Base-by-base conservation (phyloP, 208 protist genomes). In the Leishmania lainsoni region DNA sequence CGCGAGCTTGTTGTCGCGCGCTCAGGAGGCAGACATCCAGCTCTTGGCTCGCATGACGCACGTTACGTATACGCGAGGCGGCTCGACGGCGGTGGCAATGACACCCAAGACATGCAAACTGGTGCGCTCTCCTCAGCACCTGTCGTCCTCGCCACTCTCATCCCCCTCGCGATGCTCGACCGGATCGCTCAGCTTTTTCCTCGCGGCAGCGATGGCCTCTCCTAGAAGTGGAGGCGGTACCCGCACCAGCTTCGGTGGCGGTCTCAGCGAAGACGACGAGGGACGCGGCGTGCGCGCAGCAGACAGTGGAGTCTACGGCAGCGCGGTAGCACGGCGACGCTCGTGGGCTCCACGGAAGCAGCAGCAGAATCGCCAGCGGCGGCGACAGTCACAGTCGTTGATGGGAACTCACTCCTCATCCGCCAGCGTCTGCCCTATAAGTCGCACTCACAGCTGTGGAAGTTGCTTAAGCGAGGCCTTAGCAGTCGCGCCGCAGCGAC, bases 271-370 rank as follows among this genome's bases (percentile, higher is more conserved):
- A 10, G 76, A 79, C 61, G 61, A 74, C 32, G 71, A 39, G 3
- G 81, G 66, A 14, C 66, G 42, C 6, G 8, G 69, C 48, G 58
- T 29, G 39, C 68, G 70, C 9, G 42, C 39, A 2, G 16, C 29
- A 17, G 63, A 76, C n/a, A 85, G 81, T 35, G 76, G 71, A 16
- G 66, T 85, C 6, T 85, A 85, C 81, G 81, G 81, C 61, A 78
- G 72, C 51, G 81, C 76, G 20, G 58, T 85, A 48, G 81, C 81
- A 6, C 42, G 59, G 10, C 76, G 81, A 20, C 76, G 77, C 39
- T 85, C 81, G 59, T 85, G 81, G 81, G 81, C 81, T 45, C 81
- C 81, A 45, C 81, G 54, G 51, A 85, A 85, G 75, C 61, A 32
- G 17, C 71, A 65, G 10, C 76, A 65, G 76, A 10, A 63, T 49